These are phyloP conservation scores for Neotropicomus parvogracilis DNA, from an alignment of 1,284 basidiomycete species.

Conservation along the genomic window DNA sequence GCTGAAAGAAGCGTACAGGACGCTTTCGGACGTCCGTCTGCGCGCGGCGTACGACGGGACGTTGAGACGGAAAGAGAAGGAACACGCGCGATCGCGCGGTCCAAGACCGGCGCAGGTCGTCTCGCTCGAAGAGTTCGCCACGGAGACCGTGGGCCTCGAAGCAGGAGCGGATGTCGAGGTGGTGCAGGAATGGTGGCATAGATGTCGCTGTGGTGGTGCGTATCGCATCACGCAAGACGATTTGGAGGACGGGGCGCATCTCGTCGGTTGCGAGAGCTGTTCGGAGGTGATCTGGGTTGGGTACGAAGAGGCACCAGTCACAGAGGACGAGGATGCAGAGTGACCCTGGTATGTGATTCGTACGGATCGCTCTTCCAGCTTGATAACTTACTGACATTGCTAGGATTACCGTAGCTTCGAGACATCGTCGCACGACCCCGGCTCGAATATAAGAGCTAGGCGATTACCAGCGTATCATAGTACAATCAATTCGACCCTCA, in stretches of 20 bases:
- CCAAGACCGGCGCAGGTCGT: slow-evolving; percentile 73
- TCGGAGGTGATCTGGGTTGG: slow-evolving; percentile 79
- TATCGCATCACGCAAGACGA: slow-evolving; percentile 55
- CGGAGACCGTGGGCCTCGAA: not conserved
- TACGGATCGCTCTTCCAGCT: too few relatives aligned
- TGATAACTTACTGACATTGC: too few relatives aligned
- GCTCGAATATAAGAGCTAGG: too few relatives aligned
- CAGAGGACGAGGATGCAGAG: slow-evolving; percentile 1
- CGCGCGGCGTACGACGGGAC: slow-evolving; percentile 50
- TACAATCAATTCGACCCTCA: too few relatives aligned
- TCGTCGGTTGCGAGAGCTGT: slow-evolving; percentile 65
- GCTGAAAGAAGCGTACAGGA: slow-evolving; percentile 59
- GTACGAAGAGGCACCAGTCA: slow-evolving; percentile 48
- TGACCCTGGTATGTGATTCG: not conserved
- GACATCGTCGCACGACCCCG: too few relatives aligned
- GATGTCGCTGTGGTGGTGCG: slow-evolving; percentile 66
- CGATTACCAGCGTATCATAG: too few relatives aligned
- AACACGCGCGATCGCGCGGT: slow-evolving; percentile 20
- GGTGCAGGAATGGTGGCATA: slow-evolving; percentile 46
- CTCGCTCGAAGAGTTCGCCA: slow-evolving; percentile 67
- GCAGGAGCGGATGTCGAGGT: slow-evolving; percentile 12
- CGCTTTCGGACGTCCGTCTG: slow-evolving; percentile 39
- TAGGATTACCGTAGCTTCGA: too few relatives aligned
- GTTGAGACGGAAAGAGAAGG: slow-evolving; percentile 8
- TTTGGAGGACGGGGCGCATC: slow-evolving; percentile 63